Evolutionary conservation across 75 land plant genomes (phyloP), one percentile per base, ranked within the genome.

Genomic region (Picea sitchensis): DNA sequence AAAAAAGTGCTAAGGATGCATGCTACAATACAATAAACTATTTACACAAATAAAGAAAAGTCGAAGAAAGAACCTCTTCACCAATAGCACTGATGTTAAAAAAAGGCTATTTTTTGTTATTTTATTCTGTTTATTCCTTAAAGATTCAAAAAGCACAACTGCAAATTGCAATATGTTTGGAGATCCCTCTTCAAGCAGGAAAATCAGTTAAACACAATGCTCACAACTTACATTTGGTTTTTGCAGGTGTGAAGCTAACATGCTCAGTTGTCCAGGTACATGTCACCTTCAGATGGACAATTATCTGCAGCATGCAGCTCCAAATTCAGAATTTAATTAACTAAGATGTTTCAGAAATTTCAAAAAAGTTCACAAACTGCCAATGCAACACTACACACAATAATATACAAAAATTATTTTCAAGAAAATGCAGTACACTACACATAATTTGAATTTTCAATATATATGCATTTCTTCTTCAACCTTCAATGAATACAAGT

Each of bases 271-370:
- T 67, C 71, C 71, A 67, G 71, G 36, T 67, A 67, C 41, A 67
- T 67, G 71, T 67, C 71, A 67, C 71, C 71, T 67, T 67, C 44
- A 67, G 41, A 67, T 67, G 71, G 15, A 67, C 71, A 67, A 67
- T 67, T 5, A 67, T 67, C 71, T 34, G 71, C 71, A 67, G 71
- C 71, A 67, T 67, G 41, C 71, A 67, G 36, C 71, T 67, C 41
- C 56, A 67, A 67, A 32, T 67, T 67, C 71, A 67, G 71, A 67
- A 61, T 7, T 61, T 61, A 17, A 61, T 61, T 61, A 1, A 61
- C 23, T 61, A 2, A 20, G 26, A 21, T 61, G 21, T 21, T 18
- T 61, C n/a, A 61, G 9, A 61, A 67, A 34, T 14, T 67, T 15
- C 71, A 34, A 34, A 34, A 67, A 34, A 34, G 34, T 67, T 34